Conservation (phyloP, 805 yeast genomes). For the Cyberlindnera nakhonratchasimensis region DNA sequence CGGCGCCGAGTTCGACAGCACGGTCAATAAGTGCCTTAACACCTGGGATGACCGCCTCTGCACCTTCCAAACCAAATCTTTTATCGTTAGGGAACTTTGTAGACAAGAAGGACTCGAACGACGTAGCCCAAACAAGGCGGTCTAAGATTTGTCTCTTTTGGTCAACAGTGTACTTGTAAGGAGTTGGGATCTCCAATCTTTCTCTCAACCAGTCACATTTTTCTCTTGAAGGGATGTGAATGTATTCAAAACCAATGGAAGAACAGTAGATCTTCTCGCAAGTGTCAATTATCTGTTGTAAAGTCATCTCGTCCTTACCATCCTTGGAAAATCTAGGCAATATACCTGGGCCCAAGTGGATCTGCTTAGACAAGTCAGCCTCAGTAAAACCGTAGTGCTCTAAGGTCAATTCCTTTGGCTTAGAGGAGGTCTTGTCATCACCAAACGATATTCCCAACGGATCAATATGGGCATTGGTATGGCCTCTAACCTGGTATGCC, state of each 20-base stretch:
- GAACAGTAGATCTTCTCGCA: constrained; percentile 87
- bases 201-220: constrained; percentile 99
- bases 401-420: constrained; percentile 84
- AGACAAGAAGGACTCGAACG: constrained; percentile 88
- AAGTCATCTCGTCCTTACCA: constrained; percentile 57
- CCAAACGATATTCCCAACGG: constrained; percentile 92
- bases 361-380: constrained; percentile 75
- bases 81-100: constrained; percentile 97
- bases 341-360: constrained; percentile 96
- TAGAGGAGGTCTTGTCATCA: constrained; percentile 46
- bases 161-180: constrained; percentile 78
- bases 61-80: constrained; percentile 98
- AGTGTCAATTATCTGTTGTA: constrained; percentile 71
- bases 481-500: constrained; percentile 99
- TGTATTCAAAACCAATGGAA: constrained; percentile 89
- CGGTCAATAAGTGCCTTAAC: constrained; percentile 93
- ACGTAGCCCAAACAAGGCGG: constrained; percentile 93
- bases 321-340: constrained; percentile 81
- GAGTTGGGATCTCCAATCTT: constrained; percentile 88
- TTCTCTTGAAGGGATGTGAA: constrained; percentile 92
- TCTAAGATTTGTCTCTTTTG: constrained; percentile 95
- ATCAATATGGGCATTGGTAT: constrained; percentile 89
- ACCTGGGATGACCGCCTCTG: constrained; percentile 95
- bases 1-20: constrained; percentile 88
- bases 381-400: constrained; percentile 92